A percentile compares a stretch with the other conserved stretches of the same genome.
These are phyloP conservation scores for Grosmannia huntii DNA, from an alignment of 2,329 filamentous ascomycete species.

Conservation along the genomic window DNA sequence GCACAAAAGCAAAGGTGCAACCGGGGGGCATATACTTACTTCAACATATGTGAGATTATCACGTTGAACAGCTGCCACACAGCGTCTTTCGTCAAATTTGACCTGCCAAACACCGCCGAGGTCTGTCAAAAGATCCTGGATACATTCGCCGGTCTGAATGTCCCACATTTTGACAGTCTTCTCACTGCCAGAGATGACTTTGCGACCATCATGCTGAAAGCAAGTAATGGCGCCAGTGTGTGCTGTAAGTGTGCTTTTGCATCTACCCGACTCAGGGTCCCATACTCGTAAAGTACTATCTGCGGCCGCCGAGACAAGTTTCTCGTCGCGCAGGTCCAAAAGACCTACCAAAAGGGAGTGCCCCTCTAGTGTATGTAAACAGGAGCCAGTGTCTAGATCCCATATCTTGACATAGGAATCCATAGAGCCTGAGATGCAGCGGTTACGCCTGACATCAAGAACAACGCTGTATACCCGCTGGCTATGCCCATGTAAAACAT, in stretches of 20 bases:
- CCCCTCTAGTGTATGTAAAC: slow-evolving; percentile 82
- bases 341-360: slow-evolving; percentile 87
- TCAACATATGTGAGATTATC: slow-evolving; percentile 91
- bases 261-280: slow-evolving; percentile 87
- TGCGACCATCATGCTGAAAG: slow-evolving; percentile 93
- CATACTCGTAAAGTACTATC: slow-evolving; percentile 93
- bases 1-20: not conserved
- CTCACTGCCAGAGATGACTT: slow-evolving; percentile 93
- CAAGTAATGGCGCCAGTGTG: slow-evolving; percentile 97
- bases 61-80: slow-evolving; percentile 90
- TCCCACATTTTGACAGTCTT: slow-evolving; percentile 99
- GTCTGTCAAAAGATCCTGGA: slow-evolving; percentile 85
- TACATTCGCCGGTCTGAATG: slow-evolving; percentile 78
- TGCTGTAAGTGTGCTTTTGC: slow-evolving; percentile 78
- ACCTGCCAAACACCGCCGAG: slow-evolving; percentile 98
- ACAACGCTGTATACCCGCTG: slow-evolving; percentile 98
- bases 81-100: slow-evolving; percentile 89
- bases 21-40: slow-evolving; percentile 38
- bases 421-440: slow-evolving; percentile 97
- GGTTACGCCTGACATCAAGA: slow-evolving; percentile 77
- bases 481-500: slow-evolving; percentile 73
- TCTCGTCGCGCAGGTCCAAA: slow-evolving; percentile 76
- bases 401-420: slow-evolving; percentile 96
- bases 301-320: slow-evolving; percentile 86
- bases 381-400: slow-evolving; percentile 77